Percentiles rank a stretch among this genome's conserved stretches.
These are phyloP conservation scores for Acer campestre DNA, from an alignment of 345 rosid genomes.

Conservation along the genomic window DNA sequence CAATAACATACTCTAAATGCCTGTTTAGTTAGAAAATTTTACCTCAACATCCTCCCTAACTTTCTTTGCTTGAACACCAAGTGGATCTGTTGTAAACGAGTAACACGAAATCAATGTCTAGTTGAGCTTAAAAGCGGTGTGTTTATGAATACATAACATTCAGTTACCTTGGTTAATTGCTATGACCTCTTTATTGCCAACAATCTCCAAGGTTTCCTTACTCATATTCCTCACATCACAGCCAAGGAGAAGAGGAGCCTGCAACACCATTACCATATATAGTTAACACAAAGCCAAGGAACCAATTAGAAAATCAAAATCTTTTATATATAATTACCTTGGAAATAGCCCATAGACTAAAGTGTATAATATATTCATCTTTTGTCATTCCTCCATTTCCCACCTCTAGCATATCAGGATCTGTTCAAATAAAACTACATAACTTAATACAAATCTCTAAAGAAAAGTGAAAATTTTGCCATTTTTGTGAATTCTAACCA, in stretches of 20 bases:
- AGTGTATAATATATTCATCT: constrained; percentile 80
- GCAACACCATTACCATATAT: constrained; percentile 18
- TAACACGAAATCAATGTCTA: too few relatives aligned
- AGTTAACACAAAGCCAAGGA: not conserved
- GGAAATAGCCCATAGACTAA: constrained; percentile 89
- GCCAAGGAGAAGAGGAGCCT: constrained; percentile 78
- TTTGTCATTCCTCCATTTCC: constrained; percentile 97
- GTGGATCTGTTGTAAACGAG: too few relatives aligned
- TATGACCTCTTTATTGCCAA: constrained; percentile 74
- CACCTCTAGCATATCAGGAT: constrained; percentile 98
- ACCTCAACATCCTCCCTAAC: constrained; percentile 65
- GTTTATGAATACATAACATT: too few relatives aligned
- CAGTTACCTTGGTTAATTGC: constrained; percentile 85
- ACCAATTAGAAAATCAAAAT: not conserved
- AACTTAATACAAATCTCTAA: not conserved
- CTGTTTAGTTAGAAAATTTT: too few relatives aligned
- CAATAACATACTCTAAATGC: too few relatives aligned
- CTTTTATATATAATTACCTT: constrained; percentile 39
- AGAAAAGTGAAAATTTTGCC: not conserved
- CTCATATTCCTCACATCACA: constrained; percentile 74
- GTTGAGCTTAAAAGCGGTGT: too few relatives aligned
- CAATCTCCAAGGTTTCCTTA: constrained; percentile 52
- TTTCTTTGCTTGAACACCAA: constrained; percentile 83
- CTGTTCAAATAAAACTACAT: constrained; percentile 31
- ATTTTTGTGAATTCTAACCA: constrained; percentile 40